Percentiles rank a stretch among this genome's conserved stretches.
Conservation (phyloP, 176 grass and related monocot genomes). For the Oryza glaberrima region DNA sequence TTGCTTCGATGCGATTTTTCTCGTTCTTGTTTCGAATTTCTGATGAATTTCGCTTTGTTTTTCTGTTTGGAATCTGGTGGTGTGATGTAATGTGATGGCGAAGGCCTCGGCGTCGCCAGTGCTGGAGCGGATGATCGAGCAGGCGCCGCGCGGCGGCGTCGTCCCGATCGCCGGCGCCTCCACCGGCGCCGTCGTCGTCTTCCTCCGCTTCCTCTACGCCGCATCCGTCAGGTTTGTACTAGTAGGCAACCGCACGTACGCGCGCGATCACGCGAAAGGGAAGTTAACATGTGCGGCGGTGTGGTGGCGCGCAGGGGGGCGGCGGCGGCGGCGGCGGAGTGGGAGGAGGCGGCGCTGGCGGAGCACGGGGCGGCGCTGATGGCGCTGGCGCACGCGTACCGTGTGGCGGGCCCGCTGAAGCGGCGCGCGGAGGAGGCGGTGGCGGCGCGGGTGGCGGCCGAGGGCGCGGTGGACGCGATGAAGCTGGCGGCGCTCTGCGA, state of each 20-base stretch:
- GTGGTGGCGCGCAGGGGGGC: neutral
- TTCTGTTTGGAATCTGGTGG: neutral
- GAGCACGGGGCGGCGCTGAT: constrained; percentile 63
- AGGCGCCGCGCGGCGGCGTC: constrained; percentile 14
- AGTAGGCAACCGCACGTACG: neutral
- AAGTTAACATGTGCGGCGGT: no score
- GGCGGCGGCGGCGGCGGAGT: constrained; percentile 11
- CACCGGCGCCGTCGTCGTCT: constrained; percentile 55
- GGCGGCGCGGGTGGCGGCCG: constrained; percentile 52
- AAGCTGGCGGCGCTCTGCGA: constrained; percentile 79
- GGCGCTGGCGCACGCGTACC: constrained; percentile 70
- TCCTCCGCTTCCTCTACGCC: constrained; percentile 67
- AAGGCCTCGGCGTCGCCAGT: constrained; percentile 73
- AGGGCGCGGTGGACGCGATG: constrained; percentile 54
- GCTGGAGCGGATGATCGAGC: constrained; percentile 65
- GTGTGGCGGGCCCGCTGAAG: constrained; percentile 63
- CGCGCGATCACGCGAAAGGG: no score
- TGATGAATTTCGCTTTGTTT: neutral
- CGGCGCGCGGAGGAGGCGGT: constrained; percentile 54
- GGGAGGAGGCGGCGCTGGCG: constrained; percentile 46
- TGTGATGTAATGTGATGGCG: neutral
- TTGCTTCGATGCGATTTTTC: neutral
- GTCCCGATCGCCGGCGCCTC: constrained; percentile 63
- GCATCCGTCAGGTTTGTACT: neutral
- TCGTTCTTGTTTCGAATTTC: neutral